A percentile compares a stretch with the other conserved stretches of the same genome.
Evolutionary conservation across 371 early-diverging fungal species (phyloP).

Genomic region (Mucor mucedo): DNA sequence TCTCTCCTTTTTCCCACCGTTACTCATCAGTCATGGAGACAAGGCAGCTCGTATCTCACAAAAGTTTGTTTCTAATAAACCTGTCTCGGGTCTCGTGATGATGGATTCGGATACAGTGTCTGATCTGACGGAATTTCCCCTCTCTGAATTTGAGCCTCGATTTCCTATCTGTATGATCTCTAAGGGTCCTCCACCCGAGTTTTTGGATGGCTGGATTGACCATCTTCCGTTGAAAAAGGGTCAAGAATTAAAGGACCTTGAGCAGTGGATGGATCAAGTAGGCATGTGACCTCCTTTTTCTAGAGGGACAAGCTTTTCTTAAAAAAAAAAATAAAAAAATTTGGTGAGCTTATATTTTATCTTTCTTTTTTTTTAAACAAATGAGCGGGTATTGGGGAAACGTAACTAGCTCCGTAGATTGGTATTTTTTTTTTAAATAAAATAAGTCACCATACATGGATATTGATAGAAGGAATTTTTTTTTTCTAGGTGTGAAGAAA

Average conservation of each 20-base stretch:
- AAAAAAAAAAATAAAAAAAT: neutral
- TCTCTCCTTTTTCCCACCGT: slow-evolving; percentile 45
- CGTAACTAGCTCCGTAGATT: slow-evolving; percentile 49
- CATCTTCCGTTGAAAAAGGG: slow-evolving; percentile 3
- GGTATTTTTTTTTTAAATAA: slow-evolving; percentile 28
- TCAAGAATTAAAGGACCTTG: slow-evolving; percentile 14
- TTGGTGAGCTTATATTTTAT: neutral
- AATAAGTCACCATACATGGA: neutral
- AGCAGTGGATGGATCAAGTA: slow-evolving; percentile 39
- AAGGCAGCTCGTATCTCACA: slow-evolving; percentile 40
- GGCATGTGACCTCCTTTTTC: slow-evolving; percentile 22
- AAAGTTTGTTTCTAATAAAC: slow-evolving; percentile 49
- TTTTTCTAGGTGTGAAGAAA: slow-evolving; percentile 37
- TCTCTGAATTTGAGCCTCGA: slow-evolving; percentile 46
- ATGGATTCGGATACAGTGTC: slow-evolving; percentile 9
- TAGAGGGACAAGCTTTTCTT: neutral
- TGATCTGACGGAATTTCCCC: slow-evolving; percentile 9
- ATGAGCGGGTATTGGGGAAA: slow-evolving; percentile 43
- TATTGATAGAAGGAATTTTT: neutral
- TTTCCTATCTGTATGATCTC: slow-evolving; percentile 35
- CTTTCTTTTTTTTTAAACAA: neutral
- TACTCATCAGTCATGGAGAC: slow-evolving; percentile 39
- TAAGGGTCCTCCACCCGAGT: slow-evolving; percentile 17
- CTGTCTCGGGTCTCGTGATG: slow-evolving; percentile 43
- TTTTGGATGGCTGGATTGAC: slow-evolving; percentile 40